These are phyloP conservation scores for Fraxinus sp. DNA, from an alignment of 305 asterid species.

Conservation along the genomic window DNA sequence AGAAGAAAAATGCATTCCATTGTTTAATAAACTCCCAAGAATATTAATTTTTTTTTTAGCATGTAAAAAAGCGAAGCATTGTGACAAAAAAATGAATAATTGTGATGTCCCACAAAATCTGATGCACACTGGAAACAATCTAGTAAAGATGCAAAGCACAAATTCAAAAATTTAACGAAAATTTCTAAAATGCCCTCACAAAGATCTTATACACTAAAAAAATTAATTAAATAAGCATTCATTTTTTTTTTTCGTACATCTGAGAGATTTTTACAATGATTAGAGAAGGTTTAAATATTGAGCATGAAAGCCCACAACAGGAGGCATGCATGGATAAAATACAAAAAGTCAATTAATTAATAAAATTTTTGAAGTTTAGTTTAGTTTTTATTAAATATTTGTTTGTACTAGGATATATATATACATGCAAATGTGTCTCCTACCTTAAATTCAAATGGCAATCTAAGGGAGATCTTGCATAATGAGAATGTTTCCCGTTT, in stretches of 20 bases:
- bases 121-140: constrained; percentile 49
- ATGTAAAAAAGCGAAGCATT: constrained; percentile 18
- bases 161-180: constrained; percentile 27
- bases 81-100: constrained; percentile 43
- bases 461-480: background rate
- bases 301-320: background rate
- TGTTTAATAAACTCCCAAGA: background rate
- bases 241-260: background rate
- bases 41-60: background rate
- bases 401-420: background rate
- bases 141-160: constrained; percentile 49
- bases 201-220: constrained; percentile 7
- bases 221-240: background rate
- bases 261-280: background rate
- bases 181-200: constrained; percentile 39
- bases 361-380: background rate
- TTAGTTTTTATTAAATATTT: background rate
- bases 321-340: background rate
- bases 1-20: background rate
- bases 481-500: background rate
- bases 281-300: background rate
- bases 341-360: background rate
- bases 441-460: background rate
- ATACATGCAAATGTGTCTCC: background rate
- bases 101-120: constrained; percentile 57